Evolutionary conservation across 352 stramenopile species (phyloP).

Genomic region (Phytophthora aleatoria): DNA sequence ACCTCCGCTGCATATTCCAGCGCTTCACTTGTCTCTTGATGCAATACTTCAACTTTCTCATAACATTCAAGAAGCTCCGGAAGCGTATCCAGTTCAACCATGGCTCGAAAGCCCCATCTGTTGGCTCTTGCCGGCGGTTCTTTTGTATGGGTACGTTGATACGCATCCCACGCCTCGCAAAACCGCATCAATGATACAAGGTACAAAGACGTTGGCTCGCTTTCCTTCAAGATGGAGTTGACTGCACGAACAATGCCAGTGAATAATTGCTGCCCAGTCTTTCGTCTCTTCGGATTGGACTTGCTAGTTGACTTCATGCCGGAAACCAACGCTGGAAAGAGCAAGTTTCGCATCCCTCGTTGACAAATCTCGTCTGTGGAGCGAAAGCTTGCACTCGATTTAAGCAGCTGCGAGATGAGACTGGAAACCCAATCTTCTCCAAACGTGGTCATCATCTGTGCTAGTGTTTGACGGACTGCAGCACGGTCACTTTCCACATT

Average conservation of each 20-base stretch:
- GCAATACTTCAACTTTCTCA: constrained; percentile 21
- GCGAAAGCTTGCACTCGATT: constrained; percentile 19
- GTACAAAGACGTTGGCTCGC: constrained; percentile 31
- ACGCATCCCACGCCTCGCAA: constrained; percentile 41
- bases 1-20: constrained; percentile 39
- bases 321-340: constrained; percentile 46
- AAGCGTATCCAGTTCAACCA: constrained; percentile 39
- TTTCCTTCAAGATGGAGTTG: constrained; percentile 29
- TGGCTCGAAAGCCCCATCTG: constrained; percentile 36
- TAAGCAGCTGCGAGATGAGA: constrained; percentile 31
- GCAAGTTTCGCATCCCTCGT: constrained; percentile 34
- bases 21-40: constrained; percentile 29
- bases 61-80: constrained; percentile 44
- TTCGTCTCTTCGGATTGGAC: constrained; percentile 16
- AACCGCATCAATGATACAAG: constrained; percentile 38
- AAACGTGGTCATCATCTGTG: constrained; percentile 32
- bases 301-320: constrained; percentile 24
- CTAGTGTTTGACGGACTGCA: constrained; percentile 25
- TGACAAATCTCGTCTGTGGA: neutral
- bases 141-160: constrained; percentile 39
- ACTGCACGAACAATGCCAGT: constrained; percentile 19
- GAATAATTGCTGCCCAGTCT: constrained; percentile 32
- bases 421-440: constrained; percentile 28
- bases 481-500: constrained; percentile 22
- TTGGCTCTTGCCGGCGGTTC: constrained; percentile 24